Evolutionary conservation across 306 rosid genomes (phyloP).

Genomic region (Lablab purpureus): DNA sequence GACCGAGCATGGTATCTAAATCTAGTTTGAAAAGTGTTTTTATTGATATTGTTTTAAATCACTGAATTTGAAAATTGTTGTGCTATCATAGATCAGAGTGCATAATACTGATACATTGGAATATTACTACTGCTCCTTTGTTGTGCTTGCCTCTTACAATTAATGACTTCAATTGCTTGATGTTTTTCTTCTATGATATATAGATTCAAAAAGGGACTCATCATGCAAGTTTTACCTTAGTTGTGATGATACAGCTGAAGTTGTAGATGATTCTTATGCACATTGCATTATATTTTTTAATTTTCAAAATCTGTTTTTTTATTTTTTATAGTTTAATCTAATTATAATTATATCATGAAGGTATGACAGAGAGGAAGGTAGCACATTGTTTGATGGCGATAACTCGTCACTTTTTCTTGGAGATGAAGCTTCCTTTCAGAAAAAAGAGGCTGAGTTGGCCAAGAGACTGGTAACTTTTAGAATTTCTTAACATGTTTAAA

Average conservation of each 20-base stretch:
- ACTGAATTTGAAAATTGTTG: conserved; percentile 1
- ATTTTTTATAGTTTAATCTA: conserved; percentile 37
- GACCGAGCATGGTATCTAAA: conserved; percentile 95
- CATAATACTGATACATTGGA: conserved; percentile 22
- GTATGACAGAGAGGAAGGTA: conserved; percentile 99
- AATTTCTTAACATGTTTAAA: conserved; percentile 28
- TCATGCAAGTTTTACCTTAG: conserved; percentile 25
- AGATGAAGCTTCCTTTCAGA: conserved; percentile 90
- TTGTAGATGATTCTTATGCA: conserved; percentile 1
- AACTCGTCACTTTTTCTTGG: conserved; percentile 81
- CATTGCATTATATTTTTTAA: conserved; percentile 15
- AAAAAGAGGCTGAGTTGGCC: conserved; percentile 98
- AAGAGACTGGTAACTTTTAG: conserved; percentile 79
- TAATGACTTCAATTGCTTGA: neutral
- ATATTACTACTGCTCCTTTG: conserved; percentile 8
- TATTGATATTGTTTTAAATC: conserved; percentile 11
- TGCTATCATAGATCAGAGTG: conserved; percentile 18
- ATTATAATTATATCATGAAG: conserved; percentile 54
- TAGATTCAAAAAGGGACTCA: conserved; percentile 20
- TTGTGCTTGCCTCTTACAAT: neutral
- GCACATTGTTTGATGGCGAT: conserved; percentile 79
- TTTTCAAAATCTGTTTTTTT: neutral
- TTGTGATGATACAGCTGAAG: conserved; percentile 30
- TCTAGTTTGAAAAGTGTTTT: conserved; percentile 27
- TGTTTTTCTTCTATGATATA: conserved; percentile 13